Evolutionary conservation across 306 rosid species (phyloP).

Genomic region (Adenanthera pavonina): DNA sequence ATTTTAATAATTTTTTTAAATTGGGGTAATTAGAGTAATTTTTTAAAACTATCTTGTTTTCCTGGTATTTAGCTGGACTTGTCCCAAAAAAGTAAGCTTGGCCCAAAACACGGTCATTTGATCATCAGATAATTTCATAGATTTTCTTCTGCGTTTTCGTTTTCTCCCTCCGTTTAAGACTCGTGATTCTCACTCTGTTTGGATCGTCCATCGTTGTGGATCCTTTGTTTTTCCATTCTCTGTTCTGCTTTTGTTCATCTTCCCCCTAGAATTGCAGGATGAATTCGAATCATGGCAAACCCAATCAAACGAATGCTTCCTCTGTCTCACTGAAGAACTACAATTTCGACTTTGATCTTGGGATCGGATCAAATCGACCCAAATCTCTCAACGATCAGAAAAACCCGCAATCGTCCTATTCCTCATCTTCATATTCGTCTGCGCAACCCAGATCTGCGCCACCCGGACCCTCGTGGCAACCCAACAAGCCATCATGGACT

Average conservation of each 20-base stretch:
- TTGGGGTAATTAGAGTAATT: too few relatives aligned
- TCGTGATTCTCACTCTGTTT: background rate
- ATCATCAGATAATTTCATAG: background rate
- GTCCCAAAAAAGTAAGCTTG: too few relatives aligned
- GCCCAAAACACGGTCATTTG: background rate
- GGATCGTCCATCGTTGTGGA: background rate
- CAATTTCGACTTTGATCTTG: constrained; percentile 92
- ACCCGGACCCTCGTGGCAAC: constrained; percentile 66
- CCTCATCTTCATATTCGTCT: constrained; percentile 41
- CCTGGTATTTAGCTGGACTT: too few relatives aligned
- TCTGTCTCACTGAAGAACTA: constrained; percentile 61
- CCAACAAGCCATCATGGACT: constrained; percentile 80
- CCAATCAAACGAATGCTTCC: constrained; percentile 47
- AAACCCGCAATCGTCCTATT: constrained; percentile 54
- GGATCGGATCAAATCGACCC: constrained; percentile 74
- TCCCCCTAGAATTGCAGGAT: constrained; percentile 22
- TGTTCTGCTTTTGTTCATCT: background rate
- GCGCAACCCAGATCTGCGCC: constrained; percentile 31
- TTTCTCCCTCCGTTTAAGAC: background rate
- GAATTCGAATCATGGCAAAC: constrained; percentile 51
- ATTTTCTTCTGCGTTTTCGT: background rate
- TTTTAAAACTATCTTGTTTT: too few relatives aligned
- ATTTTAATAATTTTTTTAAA: too few relatives aligned
- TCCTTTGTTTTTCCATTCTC: background rate
- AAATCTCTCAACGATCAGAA: constrained; percentile 90